A percentile compares a stretch with the other conserved stretches of the same genome.
Conservation (phyloP, 768 basidiomycete genomes). For the Russula griseocarnosa region DNA sequence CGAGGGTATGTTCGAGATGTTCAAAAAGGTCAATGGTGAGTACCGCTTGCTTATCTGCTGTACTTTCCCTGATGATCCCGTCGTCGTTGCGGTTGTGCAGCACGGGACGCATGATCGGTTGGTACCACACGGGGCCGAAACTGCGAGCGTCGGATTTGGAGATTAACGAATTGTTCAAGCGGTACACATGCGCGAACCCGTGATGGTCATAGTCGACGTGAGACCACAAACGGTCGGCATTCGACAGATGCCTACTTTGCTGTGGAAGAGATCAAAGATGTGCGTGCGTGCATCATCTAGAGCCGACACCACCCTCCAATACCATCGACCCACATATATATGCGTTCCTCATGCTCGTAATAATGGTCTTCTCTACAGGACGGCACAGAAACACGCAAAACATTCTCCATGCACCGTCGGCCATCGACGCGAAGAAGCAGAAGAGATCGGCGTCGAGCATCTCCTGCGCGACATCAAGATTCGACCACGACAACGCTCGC, state of each 20-base stretch:
- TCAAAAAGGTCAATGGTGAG: conserved; percentile 97
- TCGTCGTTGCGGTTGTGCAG: conserved; percentile 40
- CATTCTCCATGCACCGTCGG: conserved; percentile 87
- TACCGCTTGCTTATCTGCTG: conserved; percentile 6
- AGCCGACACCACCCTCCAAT: neutral
- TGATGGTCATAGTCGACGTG: conserved; percentile 99
- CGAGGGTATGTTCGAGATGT: conserved; percentile 99
- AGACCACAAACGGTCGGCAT: conserved; percentile 87
- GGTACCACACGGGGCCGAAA: conserved; percentile 98
- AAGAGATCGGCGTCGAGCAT: conserved; percentile 98
- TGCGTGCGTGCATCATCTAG: conserved; percentile 40
- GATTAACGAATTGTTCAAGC: conserved; percentile 94
- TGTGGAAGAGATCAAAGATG: conserved; percentile 99
- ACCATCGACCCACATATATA: neutral
- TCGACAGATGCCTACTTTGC: conserved; percentile 95
- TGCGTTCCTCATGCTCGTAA: neutral
- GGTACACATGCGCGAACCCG: conserved; percentile 79
- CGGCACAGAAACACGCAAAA: conserved; percentile 82
- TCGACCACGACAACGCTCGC: conserved; percentile 92
- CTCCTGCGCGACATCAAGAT: conserved; percentile 92
- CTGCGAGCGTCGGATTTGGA: conserved; percentile 60
- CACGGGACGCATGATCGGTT: conserved; percentile 92
- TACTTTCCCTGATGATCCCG: neutral
- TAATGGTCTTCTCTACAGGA: conserved; percentile 44
- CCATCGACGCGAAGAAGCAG: conserved; percentile 52